Evolutionary conservation across 495 filamentous ascomycete genomes (phyloP), one percentile per base, ranked within the genome.

Genomic region (Clohesyomyces aquaticus): DNA sequence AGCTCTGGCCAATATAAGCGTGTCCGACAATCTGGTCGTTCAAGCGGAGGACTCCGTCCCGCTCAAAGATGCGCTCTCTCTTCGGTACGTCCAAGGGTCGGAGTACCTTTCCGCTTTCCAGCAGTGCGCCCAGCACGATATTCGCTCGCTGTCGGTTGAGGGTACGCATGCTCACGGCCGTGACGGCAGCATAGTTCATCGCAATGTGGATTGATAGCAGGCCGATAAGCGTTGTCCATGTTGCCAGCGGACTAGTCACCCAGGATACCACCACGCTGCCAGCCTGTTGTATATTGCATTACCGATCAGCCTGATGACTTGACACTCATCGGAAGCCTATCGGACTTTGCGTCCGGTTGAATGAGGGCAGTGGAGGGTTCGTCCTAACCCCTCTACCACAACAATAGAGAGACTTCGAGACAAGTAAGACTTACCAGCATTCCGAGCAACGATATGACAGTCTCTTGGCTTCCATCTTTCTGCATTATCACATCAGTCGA

Each of bases 381-480:
- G n/a, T n/a, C n/a, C n/a, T n/a, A n/a, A n/a, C n/a, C n/a, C n/a
- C n/a, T n/a, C n/a, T 16, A 52, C 4, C 25, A 21, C 48, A 25
- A 6, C 43, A 48, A 9, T 47, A 47, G 23, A 48, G 43, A 51
- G 47, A 38, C 9, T 22, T 55, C 22, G 51, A 28, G 23, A 59
- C 3, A 41, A 60, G 58, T 32, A 48, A 57, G 28, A 72, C 83
- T 73, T 76, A 89, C 86, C 59, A 96, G 80, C 91, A 96, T 94
- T 0, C 93, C 93, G 41, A 96, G 35, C 41, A 98, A 81, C 1
- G 90, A 93, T 55, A 98, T 92, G 38, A 97, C 82, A 0, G 93
- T 98, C 77, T 98, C 93, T 78, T 98, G 93, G 62, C 90, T 93
- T 22, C 92, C 93, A 71, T 98, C 93, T 85, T 98, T 88, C 81